Evolutionary conservation across 2,329 filamentous ascomycete species (phyloP).

Genomic region (Colletotrichum sp.): DNA sequence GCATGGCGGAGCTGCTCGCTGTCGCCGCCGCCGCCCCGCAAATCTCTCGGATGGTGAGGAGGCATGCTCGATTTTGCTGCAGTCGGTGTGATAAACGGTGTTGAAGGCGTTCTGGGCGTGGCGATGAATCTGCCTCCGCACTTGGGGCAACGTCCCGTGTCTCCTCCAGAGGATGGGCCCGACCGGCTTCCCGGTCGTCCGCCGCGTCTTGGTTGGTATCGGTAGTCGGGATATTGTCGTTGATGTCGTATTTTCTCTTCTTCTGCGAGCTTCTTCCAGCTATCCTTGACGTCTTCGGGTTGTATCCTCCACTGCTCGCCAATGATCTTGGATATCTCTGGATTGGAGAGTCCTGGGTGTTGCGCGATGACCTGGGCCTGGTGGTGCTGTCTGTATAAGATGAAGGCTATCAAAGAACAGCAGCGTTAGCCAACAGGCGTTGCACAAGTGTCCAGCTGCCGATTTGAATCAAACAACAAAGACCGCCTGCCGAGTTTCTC

Average conservation of each 20-base stretch:
- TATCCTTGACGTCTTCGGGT: slow-evolving; percentile 73
- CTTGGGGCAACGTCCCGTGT: slow-evolving; percentile 68
- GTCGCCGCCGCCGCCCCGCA: neutral
- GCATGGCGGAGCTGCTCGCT: slow-evolving; percentile 14
- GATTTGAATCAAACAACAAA: slow-evolving; percentile 14
- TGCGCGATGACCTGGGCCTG: slow-evolving; percentile 81
- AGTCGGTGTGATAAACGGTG: slow-evolving; percentile 45
- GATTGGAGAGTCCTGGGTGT: slow-evolving; percentile 90
- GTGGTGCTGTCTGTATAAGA: slow-evolving; percentile 93
- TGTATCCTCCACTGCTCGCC: slow-evolving; percentile 89
- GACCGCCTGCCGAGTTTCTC: neutral
- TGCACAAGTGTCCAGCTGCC: slow-evolving; percentile 6
- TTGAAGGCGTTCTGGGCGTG: slow-evolving; percentile 64
- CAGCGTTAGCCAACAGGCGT: slow-evolving; percentile 27
- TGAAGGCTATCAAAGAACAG: slow-evolving; percentile 74
- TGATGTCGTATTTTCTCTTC: slow-evolving; percentile 92
- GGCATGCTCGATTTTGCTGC: slow-evolving; percentile 28
- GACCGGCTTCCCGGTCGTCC: slow-evolving; percentile 39
- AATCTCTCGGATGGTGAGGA: slow-evolving; percentile 15
- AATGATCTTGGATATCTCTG: slow-evolving; percentile 97
- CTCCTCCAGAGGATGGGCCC: slow-evolving; percentile 45
- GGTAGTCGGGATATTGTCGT: slow-evolving; percentile 89
- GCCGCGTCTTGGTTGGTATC: slow-evolving; percentile 85
- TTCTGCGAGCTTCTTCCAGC: slow-evolving; percentile 90
- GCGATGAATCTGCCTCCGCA: slow-evolving; percentile 73